A percentile compares a stretch with the other conserved stretches of the same genome.
Conservation (phyloP, 257 asterid genomes). For the Anisodus tanguticus region DNA sequence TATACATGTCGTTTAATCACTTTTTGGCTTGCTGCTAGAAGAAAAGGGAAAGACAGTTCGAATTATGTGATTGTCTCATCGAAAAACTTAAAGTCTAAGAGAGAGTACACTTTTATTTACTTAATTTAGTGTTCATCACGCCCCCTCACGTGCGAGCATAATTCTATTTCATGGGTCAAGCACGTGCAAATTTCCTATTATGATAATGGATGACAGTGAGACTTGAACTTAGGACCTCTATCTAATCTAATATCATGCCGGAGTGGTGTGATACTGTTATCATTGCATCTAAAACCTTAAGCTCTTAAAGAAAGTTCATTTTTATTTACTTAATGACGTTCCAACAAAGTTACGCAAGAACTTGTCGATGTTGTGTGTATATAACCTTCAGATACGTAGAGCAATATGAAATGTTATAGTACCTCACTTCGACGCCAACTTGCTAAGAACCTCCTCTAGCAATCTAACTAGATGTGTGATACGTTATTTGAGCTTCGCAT, state of each 20-base stretch:
- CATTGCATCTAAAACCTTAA: neutral
- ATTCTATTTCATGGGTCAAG: neutral
- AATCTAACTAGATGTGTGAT: slow-evolving; percentile 72
- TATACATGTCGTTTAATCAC: neutral
- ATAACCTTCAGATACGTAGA: neutral
- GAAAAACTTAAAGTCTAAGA: neutral
- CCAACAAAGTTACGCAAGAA: neutral
- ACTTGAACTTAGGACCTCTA: neutral
- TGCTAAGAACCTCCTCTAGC: slow-evolving; percentile 55
- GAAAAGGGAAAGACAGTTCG: neutral
- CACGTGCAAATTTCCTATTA: neutral
- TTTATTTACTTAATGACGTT: neutral
- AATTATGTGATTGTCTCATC: neutral
- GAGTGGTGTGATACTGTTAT: neutral
- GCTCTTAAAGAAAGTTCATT: neutral
- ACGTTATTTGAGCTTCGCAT: slow-evolving; percentile 72
- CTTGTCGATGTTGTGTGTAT: neutral
- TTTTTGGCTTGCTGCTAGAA: neutral
- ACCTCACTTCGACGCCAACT: slow-evolving; percentile 56
- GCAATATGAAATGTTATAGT: neutral
- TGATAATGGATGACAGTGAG: neutral
- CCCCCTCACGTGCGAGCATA: neutral
- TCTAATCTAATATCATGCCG: neutral
- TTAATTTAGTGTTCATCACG: neutral
- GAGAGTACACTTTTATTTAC: neutral